phyloP scores from a whole-genome alignment of 768 basidiomycete genomes.

The Boletus huronensis region DNA sequence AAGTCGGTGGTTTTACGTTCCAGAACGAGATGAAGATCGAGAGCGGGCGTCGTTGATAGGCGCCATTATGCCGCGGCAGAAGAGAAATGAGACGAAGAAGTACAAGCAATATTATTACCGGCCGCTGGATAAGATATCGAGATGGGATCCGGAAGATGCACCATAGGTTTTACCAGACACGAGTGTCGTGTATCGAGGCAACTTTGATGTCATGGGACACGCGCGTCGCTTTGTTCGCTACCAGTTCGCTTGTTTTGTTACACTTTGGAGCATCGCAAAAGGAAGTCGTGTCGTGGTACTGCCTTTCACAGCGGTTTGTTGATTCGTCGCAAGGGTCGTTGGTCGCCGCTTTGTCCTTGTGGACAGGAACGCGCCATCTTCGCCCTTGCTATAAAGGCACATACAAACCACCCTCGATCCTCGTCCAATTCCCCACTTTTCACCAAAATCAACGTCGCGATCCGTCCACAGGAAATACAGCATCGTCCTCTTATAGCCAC shows the following conservation, averaged over 20 bases:
- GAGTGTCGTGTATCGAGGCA: slow-evolving; percentile 13
- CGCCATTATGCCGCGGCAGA: slow-evolving; percentile 74
- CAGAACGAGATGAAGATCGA: slow-evolving; percentile 65
- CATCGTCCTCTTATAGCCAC: background rate
- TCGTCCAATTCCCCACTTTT: background rate
- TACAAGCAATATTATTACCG: slow-evolving; percentile 84
- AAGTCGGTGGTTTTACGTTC: slow-evolving; percentile 69
- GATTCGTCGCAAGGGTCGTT: background rate
- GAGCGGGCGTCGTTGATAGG: slow-evolving; percentile 65
- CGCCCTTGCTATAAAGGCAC: slow-evolving; percentile 18
- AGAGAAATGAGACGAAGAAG: slow-evolving; percentile 75
- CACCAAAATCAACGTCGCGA: background rate
- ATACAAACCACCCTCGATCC: background rate
- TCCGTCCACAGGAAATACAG: background rate
- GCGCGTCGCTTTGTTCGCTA: background rate
- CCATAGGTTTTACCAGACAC: slow-evolving; percentile 7
- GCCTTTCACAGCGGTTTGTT: slow-evolving; percentile 20
- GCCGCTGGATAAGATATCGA: slow-evolving; percentile 65
- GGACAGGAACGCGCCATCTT: slow-evolving; percentile 7
- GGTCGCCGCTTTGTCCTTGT: slow-evolving; percentile 19
- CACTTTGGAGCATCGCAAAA: slow-evolving; percentile 5
- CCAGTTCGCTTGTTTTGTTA: background rate
- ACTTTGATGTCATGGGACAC: slow-evolving; percentile 17
- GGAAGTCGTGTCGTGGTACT: slow-evolving; percentile 7
- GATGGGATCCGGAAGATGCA: slow-evolving; percentile 73